A percentile compares a stretch with the other conserved stretches of the same genome.
These are phyloP conservation scores for Fusarium mexicanum DNA, from an alignment of 2,329 filamentous ascomycete species.

Conservation along the genomic window DNA sequence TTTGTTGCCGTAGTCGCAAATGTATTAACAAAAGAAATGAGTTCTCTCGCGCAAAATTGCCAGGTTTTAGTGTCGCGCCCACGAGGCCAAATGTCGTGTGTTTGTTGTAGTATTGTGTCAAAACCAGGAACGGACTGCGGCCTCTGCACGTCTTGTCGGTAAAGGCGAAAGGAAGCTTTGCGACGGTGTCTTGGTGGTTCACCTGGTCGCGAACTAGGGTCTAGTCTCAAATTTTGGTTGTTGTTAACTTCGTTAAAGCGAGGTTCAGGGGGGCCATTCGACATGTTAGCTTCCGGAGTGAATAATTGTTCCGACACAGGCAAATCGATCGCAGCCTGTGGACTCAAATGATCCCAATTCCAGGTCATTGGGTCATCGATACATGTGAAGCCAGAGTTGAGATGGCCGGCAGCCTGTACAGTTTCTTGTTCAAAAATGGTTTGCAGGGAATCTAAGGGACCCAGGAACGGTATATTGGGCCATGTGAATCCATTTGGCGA, in stretches of 20 bases:
- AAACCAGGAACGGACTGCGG: background rate
- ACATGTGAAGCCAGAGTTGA: background rate
- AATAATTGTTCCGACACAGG: background rate
- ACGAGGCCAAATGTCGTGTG: constrained; percentile 7
- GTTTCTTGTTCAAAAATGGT: background rate
- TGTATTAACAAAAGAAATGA: background rate
- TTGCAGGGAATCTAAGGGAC: background rate
- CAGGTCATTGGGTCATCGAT: background rate
- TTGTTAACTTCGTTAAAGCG: background rate
- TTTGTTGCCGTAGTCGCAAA: constrained; percentile 7
- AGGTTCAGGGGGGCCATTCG: background rate
- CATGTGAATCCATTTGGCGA: background rate
- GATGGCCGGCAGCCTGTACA: background rate
- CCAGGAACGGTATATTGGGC: background rate
- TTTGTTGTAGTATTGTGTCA: background rate
- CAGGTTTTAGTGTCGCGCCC: constrained; percentile 7
- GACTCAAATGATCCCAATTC: background rate
- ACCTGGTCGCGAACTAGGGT: background rate
- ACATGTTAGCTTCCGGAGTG: background rate
- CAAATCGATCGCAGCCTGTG: background rate
- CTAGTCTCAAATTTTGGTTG: background rate
- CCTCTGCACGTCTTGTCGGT: background rate
- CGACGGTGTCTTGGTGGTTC: background rate
- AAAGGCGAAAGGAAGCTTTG: background rate
- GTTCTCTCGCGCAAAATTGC: constrained; percentile 12